A percentile compares a stretch with the other conserved stretches of the same genome.
Conservation (phyloP, 176 grass and related monocot genomes). For the Pharus latifolius region DNA sequence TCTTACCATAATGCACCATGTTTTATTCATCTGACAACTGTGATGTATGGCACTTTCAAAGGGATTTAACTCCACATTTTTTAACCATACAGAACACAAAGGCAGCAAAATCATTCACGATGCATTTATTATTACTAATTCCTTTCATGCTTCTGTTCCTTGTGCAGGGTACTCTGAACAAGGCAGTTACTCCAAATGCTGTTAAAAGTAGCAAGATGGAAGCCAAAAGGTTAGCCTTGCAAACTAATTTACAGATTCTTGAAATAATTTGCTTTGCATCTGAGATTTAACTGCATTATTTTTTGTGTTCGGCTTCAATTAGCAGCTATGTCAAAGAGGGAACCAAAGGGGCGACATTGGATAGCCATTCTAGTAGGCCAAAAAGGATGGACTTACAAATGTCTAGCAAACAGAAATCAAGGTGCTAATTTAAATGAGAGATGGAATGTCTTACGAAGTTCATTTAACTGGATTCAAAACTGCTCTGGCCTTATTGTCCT, state of each 20-base stretch:
- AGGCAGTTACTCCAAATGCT: slow-evolving; percentile 22
- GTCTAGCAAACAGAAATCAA: slow-evolving; percentile 49
- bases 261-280: not conserved
- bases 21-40: not conserved
- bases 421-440: slow-evolving; percentile 31
- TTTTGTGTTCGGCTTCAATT: slow-evolving; percentile 1
- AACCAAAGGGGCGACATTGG: not conserved
- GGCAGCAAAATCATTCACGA: not conserved
- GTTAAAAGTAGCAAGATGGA: slow-evolving; percentile 35
- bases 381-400: slow-evolving; percentile 28
- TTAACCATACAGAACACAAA: not conserved
- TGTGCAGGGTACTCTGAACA: slow-evolving; percentile 42
- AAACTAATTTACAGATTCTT: not conserved
- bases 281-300: not conserved
- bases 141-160: slow-evolving; percentile 12
- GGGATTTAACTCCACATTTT: not conserved
- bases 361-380: slow-evolving; percentile 13
- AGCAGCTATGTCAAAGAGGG: slow-evolving; percentile 15
- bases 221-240: slow-evolving; percentile 51
- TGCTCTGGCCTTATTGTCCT: slow-evolving; percentile 5
- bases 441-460: slow-evolving; percentile 17
- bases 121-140: no score
- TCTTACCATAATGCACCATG: not conserved
- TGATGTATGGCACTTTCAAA: not conserved
- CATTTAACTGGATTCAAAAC: not conserved